Percentiles rank a stretch among this genome's conserved stretches.
phyloP scores from a whole-genome alignment of 345 rosid species.

The Hibiscus trionum region DNA sequence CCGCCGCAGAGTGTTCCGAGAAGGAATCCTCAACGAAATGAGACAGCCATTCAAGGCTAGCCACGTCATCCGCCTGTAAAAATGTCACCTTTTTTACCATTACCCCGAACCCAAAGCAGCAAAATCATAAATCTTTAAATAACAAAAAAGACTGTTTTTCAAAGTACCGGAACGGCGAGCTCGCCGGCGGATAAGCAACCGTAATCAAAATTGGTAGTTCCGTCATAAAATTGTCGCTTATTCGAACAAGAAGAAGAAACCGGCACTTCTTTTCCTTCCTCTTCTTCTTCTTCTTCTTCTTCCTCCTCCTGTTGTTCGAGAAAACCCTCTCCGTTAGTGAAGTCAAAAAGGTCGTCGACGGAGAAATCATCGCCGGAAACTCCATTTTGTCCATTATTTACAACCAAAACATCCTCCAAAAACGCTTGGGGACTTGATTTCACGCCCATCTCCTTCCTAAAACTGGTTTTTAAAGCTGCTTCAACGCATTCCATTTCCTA shows the following conservation, averaged over 20 bases:
- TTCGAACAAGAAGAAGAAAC: conserved; percentile 15
- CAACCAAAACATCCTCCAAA: conserved; percentile 31
- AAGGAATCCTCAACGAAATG: too few species aligned
- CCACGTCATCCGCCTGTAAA: background rate
- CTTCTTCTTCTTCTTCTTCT: background rate
- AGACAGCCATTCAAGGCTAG: too few species aligned
- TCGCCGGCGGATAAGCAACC: conserved; percentile 44
- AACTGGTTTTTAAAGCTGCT: conserved; percentile 55
- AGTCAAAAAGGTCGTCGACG: conserved; percentile 76
- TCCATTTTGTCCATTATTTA: conserved; percentile 28
- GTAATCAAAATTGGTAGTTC: conserved; percentile 23
- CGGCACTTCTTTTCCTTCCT: background rate
- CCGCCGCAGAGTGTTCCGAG: too few species aligned
- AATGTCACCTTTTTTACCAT: background rate
- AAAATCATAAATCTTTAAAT: background rate
- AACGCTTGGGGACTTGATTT: conserved; percentile 30
- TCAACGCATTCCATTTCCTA: conserved; percentile 63
- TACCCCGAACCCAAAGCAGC: background rate
- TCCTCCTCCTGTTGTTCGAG: conserved; percentile 25
- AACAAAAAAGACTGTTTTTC: background rate
- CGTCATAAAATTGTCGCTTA: conserved; percentile 6
- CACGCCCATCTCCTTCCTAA: conserved; percentile 46
- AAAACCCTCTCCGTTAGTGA: conserved; percentile 54
- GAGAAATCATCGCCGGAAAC: conserved; percentile 52
- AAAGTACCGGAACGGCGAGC: conserved; percentile 56